Evolutionary conservation across 441 rosid species (phyloP).

Genomic region (Aleurites moluccanus): DNA sequence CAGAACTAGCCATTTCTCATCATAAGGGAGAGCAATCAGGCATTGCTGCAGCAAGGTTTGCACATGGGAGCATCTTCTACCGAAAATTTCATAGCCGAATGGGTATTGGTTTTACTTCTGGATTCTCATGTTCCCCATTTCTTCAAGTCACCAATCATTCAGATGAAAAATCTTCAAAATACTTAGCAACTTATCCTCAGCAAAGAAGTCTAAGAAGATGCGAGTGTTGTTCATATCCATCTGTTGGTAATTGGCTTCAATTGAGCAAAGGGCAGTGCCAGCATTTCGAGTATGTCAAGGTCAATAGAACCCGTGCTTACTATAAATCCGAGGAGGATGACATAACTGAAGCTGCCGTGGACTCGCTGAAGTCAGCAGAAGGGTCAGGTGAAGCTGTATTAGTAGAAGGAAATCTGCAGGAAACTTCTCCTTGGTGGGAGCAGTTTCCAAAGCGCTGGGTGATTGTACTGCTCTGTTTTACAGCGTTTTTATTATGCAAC

Average conservation of each 20-base stretch:
- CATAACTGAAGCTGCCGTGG: constrained; percentile 52
- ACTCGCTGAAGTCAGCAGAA: constrained; percentile 51
- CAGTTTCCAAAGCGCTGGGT: constrained; percentile 90
- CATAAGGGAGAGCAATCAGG: constrained; percentile 34
- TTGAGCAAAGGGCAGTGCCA: constrained; percentile 23
- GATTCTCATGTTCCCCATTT: constrained; percentile 23
- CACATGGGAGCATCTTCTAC: constrained; percentile 32
- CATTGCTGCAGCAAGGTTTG: constrained; percentile 26
- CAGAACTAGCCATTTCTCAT: constrained; percentile 32
- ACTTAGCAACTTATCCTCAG: constrained; percentile 26
- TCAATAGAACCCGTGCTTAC: constrained; percentile 49
- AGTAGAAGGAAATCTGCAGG: constrained; percentile 45
- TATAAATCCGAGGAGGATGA: constrained; percentile 88
- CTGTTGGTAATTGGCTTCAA: constrained; percentile 33
- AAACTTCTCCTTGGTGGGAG: constrained; percentile 70
- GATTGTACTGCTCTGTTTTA: constrained; percentile 83
- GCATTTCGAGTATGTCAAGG: constrained; percentile 30
- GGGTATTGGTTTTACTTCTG: constrained; percentile 36
- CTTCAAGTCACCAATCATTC: constrained; percentile 30
- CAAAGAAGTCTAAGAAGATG: constrained; percentile 36
- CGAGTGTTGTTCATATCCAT: constrained; percentile 31
- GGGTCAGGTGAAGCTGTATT: constrained; percentile 57
- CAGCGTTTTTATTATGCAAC: constrained; percentile 86
- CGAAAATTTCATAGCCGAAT: constrained; percentile 30
- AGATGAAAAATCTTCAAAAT: constrained; percentile 26